Percentiles rank a stretch among this genome's conserved stretches.
Conservation (phyloP, 768 basidiomycete species). For the Butyriboletus loyo region DNA sequence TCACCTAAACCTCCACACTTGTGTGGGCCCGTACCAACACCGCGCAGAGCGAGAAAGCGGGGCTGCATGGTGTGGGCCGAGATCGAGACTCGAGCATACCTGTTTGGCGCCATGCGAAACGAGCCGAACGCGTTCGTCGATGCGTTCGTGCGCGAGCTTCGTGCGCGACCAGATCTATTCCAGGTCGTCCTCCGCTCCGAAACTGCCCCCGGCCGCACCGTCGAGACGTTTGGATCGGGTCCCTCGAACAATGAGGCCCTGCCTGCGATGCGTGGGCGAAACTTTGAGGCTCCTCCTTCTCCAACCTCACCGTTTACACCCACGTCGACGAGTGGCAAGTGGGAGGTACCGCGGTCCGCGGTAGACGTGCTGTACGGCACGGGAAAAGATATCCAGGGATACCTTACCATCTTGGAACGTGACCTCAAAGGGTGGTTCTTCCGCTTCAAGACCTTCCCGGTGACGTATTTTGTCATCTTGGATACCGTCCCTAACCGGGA, state of each 20-base stretch:
- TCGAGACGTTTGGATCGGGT: constrained; percentile 28
- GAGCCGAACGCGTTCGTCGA: constrained; percentile 25
- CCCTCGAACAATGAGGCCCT: constrained; percentile 2
- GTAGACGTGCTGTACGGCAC: constrained; percentile 24
- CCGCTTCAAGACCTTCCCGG: constrained; percentile 29
- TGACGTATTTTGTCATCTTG: constrained; percentile 32
- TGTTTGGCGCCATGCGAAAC: constrained; percentile 33
- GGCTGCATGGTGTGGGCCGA: constrained; percentile 26
- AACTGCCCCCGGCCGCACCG: constrained; percentile 18
- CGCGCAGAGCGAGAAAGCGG: constrained; percentile 4
- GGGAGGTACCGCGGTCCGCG: constrained; percentile 14
- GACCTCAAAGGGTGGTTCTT: constrained; percentile 22
- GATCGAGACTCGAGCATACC: constrained; percentile 19
- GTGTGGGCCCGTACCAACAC: constrained; percentile 3
- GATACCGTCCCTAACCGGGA: constrained; percentile 7
- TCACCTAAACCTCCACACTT: not conserved
- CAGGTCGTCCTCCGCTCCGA: constrained; percentile 30
- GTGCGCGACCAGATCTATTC: constrained; percentile 32
- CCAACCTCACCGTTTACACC: not conserved
- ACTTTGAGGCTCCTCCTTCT: constrained; percentile 24
- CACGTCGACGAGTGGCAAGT: not conserved
- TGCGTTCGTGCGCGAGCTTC: constrained; percentile 29
- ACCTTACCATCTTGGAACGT: not conserved
- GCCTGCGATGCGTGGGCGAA: constrained; percentile 9
- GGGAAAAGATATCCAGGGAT: not conserved